Conservation (phyloP, 108 stramenopile genomes). For the Cafeteria roenbergensis region DNA sequence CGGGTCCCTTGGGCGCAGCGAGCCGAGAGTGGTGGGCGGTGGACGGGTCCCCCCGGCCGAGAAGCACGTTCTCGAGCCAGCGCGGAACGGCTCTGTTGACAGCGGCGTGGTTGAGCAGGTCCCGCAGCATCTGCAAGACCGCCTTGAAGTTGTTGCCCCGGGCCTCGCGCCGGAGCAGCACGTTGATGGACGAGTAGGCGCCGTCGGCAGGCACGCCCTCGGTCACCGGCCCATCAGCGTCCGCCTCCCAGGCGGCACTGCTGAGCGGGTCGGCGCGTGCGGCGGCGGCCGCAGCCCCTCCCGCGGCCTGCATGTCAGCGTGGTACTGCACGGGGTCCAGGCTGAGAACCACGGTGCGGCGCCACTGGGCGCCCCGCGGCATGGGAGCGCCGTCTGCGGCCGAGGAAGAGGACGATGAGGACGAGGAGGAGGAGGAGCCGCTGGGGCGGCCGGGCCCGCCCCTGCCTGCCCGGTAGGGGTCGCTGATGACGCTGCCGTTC, state of each 20-base stretch:
- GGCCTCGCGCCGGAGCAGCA: slow-evolving; percentile 70
- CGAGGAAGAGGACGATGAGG: too few species aligned
- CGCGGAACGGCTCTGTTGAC: slow-evolving; percentile 65
- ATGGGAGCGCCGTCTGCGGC: slow-evolving; percentile 15
- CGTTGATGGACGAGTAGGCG: slow-evolving; percentile 55
- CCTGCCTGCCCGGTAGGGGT: slow-evolving; percentile 32
- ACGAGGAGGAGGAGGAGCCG: too few species aligned
- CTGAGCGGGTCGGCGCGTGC: too few species aligned
- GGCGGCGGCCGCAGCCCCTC: not conserved
- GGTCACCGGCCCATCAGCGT: slow-evolving; percentile 6
- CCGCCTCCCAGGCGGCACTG: too few species aligned
- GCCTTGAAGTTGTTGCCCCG: slow-evolving; percentile 87
- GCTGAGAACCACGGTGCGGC: slow-evolving; percentile 56
- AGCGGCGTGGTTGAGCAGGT: slow-evolving; percentile 40
- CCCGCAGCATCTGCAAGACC: slow-evolving; percentile 74
- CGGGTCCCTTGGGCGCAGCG: slow-evolving; percentile 31
- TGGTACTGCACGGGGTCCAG: slow-evolving; percentile 72
- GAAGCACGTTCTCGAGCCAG: slow-evolving; percentile 72
- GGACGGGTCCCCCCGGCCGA: slow-evolving; percentile 70
- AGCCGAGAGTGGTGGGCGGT: slow-evolving; percentile 44
- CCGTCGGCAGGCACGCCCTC: slow-evolving; percentile 7
- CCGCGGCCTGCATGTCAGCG: slow-evolving; percentile 48
- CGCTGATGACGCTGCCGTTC: slow-evolving; percentile 61
- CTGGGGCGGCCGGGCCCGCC: slow-evolving; percentile 14
- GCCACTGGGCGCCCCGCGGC: slow-evolving; percentile 42